Evolutionary conservation across 2,329 filamentous ascomycete species (phyloP).

Genomic region (Aspergillus melleus): DNA sequence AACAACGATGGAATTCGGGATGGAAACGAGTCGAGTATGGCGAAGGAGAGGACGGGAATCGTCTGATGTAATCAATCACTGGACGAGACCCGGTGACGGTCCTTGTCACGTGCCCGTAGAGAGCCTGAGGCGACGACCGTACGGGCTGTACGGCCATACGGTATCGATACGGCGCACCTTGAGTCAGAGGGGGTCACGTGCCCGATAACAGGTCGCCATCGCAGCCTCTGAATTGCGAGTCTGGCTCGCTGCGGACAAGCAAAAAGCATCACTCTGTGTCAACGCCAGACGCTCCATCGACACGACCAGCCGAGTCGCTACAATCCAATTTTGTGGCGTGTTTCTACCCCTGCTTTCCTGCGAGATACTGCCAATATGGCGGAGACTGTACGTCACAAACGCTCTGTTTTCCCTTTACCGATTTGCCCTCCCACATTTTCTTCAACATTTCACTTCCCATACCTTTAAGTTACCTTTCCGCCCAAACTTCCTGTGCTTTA

Average conservation of each 20-base stretch:
- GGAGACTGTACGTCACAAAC: slow-evolving; percentile 44
- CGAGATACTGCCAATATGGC: slow-evolving; percentile 34
- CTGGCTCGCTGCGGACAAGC: not conserved
- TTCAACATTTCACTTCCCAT: slow-evolving; percentile 29
- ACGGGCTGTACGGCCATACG: not conserved
- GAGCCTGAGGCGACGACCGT: not conserved
- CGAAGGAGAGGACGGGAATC: not conserved
- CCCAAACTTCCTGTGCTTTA: slow-evolving; percentile 14
- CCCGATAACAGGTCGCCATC: not conserved
- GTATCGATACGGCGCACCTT: not conserved
- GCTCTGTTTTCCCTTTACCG: slow-evolving; percentile 36
- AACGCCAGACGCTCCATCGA: not conserved
- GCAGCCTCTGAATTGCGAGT: not conserved
- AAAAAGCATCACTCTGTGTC: not conserved
- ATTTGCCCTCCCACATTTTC: slow-evolving; percentile 42
- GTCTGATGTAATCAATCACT: slow-evolving; percentile 9
- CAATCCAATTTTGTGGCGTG: slow-evolving; percentile 5
- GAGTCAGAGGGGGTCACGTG: not conserved
- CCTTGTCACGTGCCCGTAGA: slow-evolving; percentile 4
- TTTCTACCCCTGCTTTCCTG: not conserved
- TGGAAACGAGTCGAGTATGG: slow-evolving; percentile 23
- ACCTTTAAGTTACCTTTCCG: slow-evolving; percentile 16
- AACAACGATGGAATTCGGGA: not conserved
- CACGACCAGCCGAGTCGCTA: not conserved
- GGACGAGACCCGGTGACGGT: not conserved